Percentiles rank a stretch among this genome's conserved stretches.
Conservation (phyloP, 805 yeast genomes). For the Candida silvicultrix region DNA sequence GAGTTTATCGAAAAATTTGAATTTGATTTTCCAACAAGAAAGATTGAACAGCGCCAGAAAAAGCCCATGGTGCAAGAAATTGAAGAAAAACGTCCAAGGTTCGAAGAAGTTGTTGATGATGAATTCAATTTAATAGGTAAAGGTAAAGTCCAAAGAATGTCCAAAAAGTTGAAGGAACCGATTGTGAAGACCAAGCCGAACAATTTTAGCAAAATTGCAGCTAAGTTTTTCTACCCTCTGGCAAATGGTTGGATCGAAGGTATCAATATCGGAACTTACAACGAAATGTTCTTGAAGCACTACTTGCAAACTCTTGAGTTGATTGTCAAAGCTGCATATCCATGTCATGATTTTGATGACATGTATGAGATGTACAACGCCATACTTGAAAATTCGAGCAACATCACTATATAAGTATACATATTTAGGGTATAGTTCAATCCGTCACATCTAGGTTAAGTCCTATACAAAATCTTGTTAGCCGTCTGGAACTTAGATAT, state of each 20-base stretch:
- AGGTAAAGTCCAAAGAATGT: conserved; percentile 25
- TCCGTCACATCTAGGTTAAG: too few relatives aligned
- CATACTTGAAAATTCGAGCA: conserved; percentile 13
- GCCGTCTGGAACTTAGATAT: neutral
- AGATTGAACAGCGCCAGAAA: conserved; percentile 19
- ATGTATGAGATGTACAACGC: conserved; percentile 26
- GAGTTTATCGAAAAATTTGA: conserved; percentile 34
- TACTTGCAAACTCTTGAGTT: conserved; percentile 41
- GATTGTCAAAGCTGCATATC: conserved; percentile 42
- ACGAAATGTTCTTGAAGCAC: conserved; percentile 44
- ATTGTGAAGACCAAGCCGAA: conserved; percentile 16
- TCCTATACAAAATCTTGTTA: neutral
- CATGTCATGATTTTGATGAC: conserved; percentile 30
- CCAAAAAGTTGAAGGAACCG: conserved; percentile 24
- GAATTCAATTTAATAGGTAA: conserved; percentile 1
- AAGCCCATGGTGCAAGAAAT: conserved; percentile 9
- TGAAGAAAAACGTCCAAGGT: neutral
- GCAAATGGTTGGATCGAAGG: conserved; percentile 48
- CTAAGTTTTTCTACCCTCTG: conserved; percentile 45
- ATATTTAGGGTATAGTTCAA: too few relatives aligned
- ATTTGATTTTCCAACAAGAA: conserved; percentile 27
- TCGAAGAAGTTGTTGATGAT: conserved; percentile 12
- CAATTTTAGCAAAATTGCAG: conserved; percentile 31
- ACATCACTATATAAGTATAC: neutral
- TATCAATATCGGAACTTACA: conserved; percentile 48